Evolutionary conservation across 2,329 filamentous ascomycete genomes (phyloP).

Genomic region (Nectriaceae sp.): DNA sequence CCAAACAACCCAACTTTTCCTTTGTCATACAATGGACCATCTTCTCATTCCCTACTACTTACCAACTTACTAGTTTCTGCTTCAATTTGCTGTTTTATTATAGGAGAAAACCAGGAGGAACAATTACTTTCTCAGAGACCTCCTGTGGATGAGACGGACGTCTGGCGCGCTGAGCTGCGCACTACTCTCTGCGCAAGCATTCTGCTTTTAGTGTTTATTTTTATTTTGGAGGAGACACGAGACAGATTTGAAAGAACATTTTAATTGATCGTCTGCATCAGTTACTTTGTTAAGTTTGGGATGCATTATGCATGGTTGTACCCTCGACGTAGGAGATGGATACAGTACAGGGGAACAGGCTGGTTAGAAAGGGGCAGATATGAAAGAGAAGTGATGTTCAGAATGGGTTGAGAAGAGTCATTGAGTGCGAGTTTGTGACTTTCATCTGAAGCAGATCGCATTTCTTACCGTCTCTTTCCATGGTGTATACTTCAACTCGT

Average conservation of each 20-base stretch:
- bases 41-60: slow-evolving; percentile 16
- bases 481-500: too few relatives aligned
- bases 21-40: slow-evolving; percentile 29
- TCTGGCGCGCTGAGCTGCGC: slow-evolving; percentile 7
- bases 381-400: slow-evolving; percentile 7
- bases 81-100: slow-evolving; percentile 22
- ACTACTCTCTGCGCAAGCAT: background rate
- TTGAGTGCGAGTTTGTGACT: too few relatives aligned
- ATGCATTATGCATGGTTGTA: too few relatives aligned
- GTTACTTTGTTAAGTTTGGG: too few relatives aligned
- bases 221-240: slow-evolving; percentile 2
- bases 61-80: slow-evolving; percentile 5
- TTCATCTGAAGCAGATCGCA: too few relatives aligned
- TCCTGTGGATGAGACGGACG: slow-evolving; percentile 1
- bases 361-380: slow-evolving; percentile 10
- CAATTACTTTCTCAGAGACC: too few relatives aligned
- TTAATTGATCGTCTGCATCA: too few relatives aligned
- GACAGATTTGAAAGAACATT: slow-evolving; percentile 6
- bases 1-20: slow-evolving; percentile 17
- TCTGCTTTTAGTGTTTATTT: slow-evolving; percentile 2
- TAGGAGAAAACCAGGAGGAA: background rate
- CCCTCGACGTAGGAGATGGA: too few relatives aligned
- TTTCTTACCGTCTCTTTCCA: too few relatives aligned
- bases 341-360: background rate
- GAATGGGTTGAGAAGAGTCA: too few relatives aligned